Evolutionary conservation across 371 early-diverging fungal genomes (phyloP).

Genomic region (Parasitella parasitica): DNA sequence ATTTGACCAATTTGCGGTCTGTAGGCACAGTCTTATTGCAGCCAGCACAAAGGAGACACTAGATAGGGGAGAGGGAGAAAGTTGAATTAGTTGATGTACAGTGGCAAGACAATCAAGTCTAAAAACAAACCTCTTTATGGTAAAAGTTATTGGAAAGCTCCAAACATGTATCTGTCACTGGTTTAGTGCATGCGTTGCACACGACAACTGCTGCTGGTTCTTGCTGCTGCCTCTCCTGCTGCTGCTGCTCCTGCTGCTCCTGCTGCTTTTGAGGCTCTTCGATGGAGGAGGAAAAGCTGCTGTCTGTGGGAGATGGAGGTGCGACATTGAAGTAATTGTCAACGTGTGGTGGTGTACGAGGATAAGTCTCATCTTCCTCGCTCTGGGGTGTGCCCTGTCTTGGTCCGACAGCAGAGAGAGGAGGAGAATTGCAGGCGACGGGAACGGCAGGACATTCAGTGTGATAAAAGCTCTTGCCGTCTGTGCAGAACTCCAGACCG

Average conservation of each 20-base stretch:
- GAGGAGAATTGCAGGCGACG: not conserved
- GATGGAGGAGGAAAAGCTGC: not conserved
- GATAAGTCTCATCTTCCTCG: constrained; percentile 24
- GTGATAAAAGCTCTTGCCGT: constrained; percentile 45
- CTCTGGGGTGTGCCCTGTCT: constrained; percentile 11
- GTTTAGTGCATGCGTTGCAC: constrained; percentile 20
- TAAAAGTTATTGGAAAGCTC: constrained; percentile 23
- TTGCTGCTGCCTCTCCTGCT: too few species aligned
- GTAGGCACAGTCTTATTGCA: constrained; percentile 50
- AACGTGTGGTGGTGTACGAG: constrained; percentile 14
- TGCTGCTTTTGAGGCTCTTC: not conserved
- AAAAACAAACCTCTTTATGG: constrained; percentile 27
- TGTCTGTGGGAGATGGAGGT: not conserved
- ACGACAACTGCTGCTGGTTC: not conserved
- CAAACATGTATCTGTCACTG: constrained; percentile 26
- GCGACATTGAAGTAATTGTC: constrained; percentile 7
- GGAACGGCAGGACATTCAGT: constrained; percentile 7
- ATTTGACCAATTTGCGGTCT: constrained; percentile 56
- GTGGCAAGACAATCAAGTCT: too few species aligned
- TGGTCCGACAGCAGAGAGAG: not conserved
- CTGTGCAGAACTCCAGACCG: constrained; percentile 41
- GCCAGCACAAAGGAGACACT: constrained; percentile 54
- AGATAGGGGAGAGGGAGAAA: not conserved
- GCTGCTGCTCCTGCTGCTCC: too few species aligned
- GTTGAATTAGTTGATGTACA: not conserved